These are phyloP conservation scores for Penicillium robsamsonii DNA, from an alignment of 495 filamentous ascomycete species.

Conservation along the genomic window DNA sequence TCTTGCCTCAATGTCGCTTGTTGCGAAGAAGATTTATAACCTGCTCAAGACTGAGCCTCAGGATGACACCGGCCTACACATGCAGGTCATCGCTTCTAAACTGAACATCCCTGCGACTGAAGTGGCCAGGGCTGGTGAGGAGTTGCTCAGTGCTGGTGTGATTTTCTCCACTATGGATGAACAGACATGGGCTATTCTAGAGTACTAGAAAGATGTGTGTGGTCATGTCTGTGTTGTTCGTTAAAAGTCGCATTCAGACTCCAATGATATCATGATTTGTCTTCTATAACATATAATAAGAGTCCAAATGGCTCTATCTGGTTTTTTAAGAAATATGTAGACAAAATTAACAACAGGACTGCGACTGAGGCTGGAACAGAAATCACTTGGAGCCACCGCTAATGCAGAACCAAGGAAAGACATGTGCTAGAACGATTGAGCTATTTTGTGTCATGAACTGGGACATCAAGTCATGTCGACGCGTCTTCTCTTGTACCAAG, in stretches of 20 bases:
- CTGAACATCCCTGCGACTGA: conserved; percentile 62
- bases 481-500: not conserved
- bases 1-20: conserved; percentile 50
- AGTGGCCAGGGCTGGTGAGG: conserved; percentile 71
- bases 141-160: conserved; percentile 67
- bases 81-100: conserved; percentile 66
- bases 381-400: conserved; percentile 1
- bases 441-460: not conserved
- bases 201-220: conserved; percentile 42
- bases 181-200: conserved; percentile 69
- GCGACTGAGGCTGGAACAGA: not conserved
- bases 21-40: conserved; percentile 66
- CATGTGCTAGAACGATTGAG: not conserved
- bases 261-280: conserved; percentile 35
- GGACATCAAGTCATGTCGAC: not conserved
- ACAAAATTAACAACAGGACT: not conserved
- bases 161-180: conserved; percentile 94
- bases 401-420: not conserved
- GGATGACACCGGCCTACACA: conserved; percentile 76
- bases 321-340: not conserved
- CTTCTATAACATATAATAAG: conserved; percentile 6
- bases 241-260: conserved; percentile 12
- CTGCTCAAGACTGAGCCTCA: conserved; percentile 60
- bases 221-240: conserved; percentile 1
- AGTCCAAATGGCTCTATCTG: not conserved